Evolutionary conservation across 129 eudicot genomes (phyloP), one percentile per base, ranked within the genome.

Genomic region (Tagetes erecta): DNA sequence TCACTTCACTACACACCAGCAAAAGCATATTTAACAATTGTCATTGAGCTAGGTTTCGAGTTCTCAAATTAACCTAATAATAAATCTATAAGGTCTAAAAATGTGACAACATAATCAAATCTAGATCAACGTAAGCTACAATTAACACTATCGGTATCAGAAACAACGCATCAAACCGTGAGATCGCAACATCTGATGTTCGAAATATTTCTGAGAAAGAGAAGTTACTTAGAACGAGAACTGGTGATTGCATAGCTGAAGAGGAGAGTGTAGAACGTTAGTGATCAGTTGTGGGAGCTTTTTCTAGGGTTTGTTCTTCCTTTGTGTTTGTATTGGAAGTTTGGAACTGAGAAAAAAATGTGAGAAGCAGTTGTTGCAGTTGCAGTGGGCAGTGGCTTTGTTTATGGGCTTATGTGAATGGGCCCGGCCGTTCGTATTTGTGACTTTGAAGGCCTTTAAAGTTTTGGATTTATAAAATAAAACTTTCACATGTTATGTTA

Each of bases 221-320:
- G 41, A 20, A 75, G 89, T 79, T 86, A 89, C 95, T 86, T 81
- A 89, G 91, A 73, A 89, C 96, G 45, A 89, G 89, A 20, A 89
- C 91, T 27, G 91, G 96, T 5, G 96, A 83, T 6, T 89, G 91
- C 96, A 89, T 89, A 30, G 34, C 31, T 44, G 57, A 8, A 62
- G 67, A 62, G 1, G 57, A 38, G 67, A 37, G 76, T 68, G 72
- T 3, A 46, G 9, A 59, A 52, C 39, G 59, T 27, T 34, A 40
- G 42, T 5, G 76, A 75, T 71, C 73, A 64, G 82, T 71, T 3
- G 66, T 52, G 8, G 60, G 34, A 79, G 82, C 37, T 79, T 63
- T 70, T 4, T 71, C 77, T 78, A 79, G 83, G 83, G 78, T 79
- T 79, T 20, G 27, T 20, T 65, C 73, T 40, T 41, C 56, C 1